Base-by-base conservation (phyloP, 2,329 filamentous ascomycete species). In the Penicillium sp. region DNA sequence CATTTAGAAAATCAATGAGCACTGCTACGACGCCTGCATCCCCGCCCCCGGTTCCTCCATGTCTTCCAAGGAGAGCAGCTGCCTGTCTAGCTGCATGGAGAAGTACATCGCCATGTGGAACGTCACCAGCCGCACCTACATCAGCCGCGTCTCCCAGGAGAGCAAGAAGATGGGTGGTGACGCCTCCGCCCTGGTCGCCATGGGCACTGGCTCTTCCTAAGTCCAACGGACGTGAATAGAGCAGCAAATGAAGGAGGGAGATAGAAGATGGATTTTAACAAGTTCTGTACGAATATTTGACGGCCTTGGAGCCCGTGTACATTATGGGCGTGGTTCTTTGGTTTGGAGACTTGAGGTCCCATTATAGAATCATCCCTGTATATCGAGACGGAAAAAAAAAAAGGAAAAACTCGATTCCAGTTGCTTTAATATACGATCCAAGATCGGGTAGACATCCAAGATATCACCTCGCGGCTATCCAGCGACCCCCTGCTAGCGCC, bases 31-130 rank as follows among this genome's bases (percentile, higher is more conserved):
- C 42, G 85, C 84, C 70, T 92, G 89, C 72, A 76, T 92, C 14
- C 79, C 87, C 44, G 85, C 86, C 66, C 72, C 89, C 48, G 85
- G 87, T 51, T 71, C 79, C 44, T 84, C 82, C 48, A 74, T 92
- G 50, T 86, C 85, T 44, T 82, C 79, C 72, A 73, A 80, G 72
- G 89, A 92, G 71, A 78, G 84, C 67, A 78, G 81, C 20, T 92
- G 89, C 76, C 80, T 89, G 66, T 88, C 81, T 18, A 79, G 81
- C 54, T 92, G 89, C 77, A 89, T 91, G 83, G 88, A 92, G 65
- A 92, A 92, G 74, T 92, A 92, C 79, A 89, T 92, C 79, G 76
- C 80, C 28, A 81, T 87, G 10, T 92, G 89, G 89, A 91, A 91
- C 74, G 76, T 81, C 57, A 85, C 89, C 65, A 88, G 85, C 75